Conservation (phyloP, 2,329 filamentous ascomycete genomes). For the Nothomitra cinnamomea region DNA sequence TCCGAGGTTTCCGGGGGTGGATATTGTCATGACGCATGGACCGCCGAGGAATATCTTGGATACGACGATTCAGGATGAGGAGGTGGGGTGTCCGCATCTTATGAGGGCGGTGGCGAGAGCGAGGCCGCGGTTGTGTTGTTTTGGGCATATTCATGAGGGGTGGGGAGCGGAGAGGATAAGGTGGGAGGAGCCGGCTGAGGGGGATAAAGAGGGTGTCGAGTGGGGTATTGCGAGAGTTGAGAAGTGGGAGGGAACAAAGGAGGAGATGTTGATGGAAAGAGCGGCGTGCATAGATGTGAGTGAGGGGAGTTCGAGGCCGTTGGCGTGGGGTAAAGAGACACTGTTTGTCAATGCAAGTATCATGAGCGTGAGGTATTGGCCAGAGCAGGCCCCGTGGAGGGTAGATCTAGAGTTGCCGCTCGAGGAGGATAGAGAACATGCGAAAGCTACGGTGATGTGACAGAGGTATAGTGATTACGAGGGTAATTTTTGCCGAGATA, state of each 20-base stretch:
- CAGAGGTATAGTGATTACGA: too few relatives aligned
- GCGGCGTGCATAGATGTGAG: neutral
- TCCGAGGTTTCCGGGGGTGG: constrained; percentile 12
- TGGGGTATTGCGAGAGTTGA: neutral
- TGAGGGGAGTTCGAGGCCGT: neutral
- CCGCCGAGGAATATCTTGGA: constrained; percentile 37
- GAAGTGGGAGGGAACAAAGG: neutral
- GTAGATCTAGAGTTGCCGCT: neutral
- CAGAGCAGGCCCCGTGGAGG: neutral
- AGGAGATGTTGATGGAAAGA: neutral
- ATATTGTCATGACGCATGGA: constrained; percentile 45
- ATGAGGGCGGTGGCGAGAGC: constrained; percentile 30
- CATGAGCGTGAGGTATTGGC: neutral
- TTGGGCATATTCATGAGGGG: constrained; percentile 41
- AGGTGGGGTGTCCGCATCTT: constrained; percentile 38
- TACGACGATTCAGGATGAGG: constrained; percentile 16
- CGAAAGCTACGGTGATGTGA: neutral
- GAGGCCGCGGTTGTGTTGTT: constrained; percentile 34
- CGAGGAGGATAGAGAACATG: neutral
- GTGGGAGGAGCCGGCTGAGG: constrained; percentile 26
- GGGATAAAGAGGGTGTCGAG: neutral
- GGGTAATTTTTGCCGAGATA: too few relatives aligned
- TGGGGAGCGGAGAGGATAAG: constrained; percentile 38
- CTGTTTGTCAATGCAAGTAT: constrained; percentile 5
- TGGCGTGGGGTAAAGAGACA: constrained; percentile 3